Evolutionary conservation across 306 rosid species (phyloP).

Genomic region (Gynostemma pentaphyllum): DNA sequence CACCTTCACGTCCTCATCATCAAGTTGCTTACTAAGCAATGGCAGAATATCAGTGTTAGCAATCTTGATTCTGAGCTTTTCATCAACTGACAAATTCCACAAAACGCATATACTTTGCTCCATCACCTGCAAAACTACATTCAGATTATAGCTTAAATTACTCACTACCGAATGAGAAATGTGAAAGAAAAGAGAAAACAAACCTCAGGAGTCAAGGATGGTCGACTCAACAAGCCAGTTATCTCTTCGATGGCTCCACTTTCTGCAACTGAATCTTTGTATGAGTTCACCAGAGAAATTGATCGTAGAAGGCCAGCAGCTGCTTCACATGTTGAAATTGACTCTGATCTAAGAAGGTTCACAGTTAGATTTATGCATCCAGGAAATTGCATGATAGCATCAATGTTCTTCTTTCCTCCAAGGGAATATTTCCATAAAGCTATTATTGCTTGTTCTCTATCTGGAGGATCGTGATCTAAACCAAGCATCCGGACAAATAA

Average conservation of each 20-base stretch:
- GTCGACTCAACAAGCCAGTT: slow-evolving; percentile 42
- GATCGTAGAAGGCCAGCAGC: slow-evolving; percentile 86
- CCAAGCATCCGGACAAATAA: slow-evolving; percentile 87
- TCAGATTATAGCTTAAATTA: slow-evolving; percentile 24
- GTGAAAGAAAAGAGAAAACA: background rate
- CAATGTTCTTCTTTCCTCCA: slow-evolving; percentile 71
- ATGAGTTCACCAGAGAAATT: slow-evolving; percentile 47
- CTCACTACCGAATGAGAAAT: slow-evolving; percentile 15
- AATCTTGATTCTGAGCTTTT: slow-evolving; percentile 52
- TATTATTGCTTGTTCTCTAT: slow-evolving; percentile 70
- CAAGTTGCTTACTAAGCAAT: slow-evolving; percentile 52
- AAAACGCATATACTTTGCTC: slow-evolving; percentile 61
- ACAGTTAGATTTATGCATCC: slow-evolving; percentile 63
- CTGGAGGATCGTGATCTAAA: slow-evolving; percentile 51
- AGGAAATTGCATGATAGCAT: slow-evolving; percentile 76
- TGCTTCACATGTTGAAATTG: slow-evolving; percentile 64
- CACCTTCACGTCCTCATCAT: slow-evolving; percentile 58
- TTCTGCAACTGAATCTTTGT: slow-evolving; percentile 54
- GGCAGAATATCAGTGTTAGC: slow-evolving; percentile 40
- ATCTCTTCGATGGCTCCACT: slow-evolving; percentile 93
- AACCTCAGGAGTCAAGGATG: slow-evolving; percentile 66
- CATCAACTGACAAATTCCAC: slow-evolving; percentile 81
- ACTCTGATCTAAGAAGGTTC: slow-evolving; percentile 67
- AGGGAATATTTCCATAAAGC: slow-evolving; percentile 85
- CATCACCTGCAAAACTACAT: slow-evolving; percentile 50